Percentiles rank a stretch among this genome's conserved stretches.
phyloP scores from a whole-genome alignment of 2,329 filamentous ascomycete genomes.

The Cladophialophora immunda region DNA sequence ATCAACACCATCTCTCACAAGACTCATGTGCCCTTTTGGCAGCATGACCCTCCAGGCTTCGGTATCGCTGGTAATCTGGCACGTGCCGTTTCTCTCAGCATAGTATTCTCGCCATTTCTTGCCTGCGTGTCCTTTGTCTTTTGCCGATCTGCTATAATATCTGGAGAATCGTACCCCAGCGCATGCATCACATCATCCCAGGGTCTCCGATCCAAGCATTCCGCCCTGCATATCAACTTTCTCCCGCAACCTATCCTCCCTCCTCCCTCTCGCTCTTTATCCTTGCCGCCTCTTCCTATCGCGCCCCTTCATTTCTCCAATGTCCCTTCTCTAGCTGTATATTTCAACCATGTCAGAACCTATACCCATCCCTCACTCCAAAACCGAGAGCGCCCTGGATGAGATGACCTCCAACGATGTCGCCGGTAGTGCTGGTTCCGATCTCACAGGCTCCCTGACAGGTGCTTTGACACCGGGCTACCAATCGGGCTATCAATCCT shows the following conservation, averaged over 20 bases:
- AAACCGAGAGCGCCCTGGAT: constrained; percentile 38
- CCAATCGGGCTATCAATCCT: constrained; percentile 50
- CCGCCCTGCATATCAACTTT: constrained; percentile 6
- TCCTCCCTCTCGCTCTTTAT: not conserved
- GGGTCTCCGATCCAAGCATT: constrained; percentile 4
- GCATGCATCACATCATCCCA: constrained; percentile 10
- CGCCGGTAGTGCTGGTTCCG: constrained; percentile 19
- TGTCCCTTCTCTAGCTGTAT: constrained; percentile 9
- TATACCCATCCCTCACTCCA: constrained; percentile 40
- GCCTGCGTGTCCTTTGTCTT: constrained; percentile 5
- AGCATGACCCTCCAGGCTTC: constrained; percentile 20
- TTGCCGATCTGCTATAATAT: constrained; percentile 2
- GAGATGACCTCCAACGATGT: constrained; percentile 34
- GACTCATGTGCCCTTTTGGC: constrained; percentile 18
- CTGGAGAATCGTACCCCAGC: constrained; percentile 7
- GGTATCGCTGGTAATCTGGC: constrained; percentile 19
- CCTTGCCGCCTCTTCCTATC: constrained; percentile 2
- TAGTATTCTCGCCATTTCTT: constrained; percentile 12
- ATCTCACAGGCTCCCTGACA: constrained; percentile 33
- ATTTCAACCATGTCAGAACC: constrained; percentile 42
- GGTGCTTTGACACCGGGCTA: constrained; percentile 50
- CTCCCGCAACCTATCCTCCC: not conserved
- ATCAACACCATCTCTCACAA: constrained; percentile 1
- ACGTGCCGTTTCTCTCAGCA: constrained; percentile 22
- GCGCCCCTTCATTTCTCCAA: not conserved